Conservation (phyloP, 768 basidiomycete genomes). For the Xerocomellus intermedius region DNA sequence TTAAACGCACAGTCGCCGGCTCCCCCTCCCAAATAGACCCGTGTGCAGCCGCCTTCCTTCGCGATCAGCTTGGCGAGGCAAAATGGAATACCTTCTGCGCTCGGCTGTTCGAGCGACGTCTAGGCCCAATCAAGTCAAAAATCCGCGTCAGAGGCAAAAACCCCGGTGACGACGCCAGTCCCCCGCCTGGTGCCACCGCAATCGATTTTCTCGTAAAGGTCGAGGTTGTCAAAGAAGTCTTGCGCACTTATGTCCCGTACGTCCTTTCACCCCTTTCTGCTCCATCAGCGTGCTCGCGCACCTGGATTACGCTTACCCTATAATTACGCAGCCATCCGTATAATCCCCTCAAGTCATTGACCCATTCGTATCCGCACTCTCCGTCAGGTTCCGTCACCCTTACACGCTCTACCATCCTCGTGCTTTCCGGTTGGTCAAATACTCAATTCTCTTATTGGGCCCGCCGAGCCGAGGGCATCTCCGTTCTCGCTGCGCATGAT, state of each 20-base stretch:
- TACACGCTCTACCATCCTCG: slow-evolving; percentile 47
- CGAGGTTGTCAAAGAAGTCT: slow-evolving; percentile 49
- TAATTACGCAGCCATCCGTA: slow-evolving; percentile 45
- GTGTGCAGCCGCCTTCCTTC: slow-evolving; percentile 44
- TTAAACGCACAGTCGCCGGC: slow-evolving; percentile 23
- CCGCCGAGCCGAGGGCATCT: slow-evolving; percentile 49
- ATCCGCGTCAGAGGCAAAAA: slow-evolving; percentile 32
- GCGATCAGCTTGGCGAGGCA: slow-evolving; percentile 41
- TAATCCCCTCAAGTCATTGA: slow-evolving; percentile 48
- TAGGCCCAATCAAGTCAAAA: slow-evolving; percentile 40
- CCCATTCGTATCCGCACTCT: slow-evolving; percentile 38
- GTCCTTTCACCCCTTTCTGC: slow-evolving; percentile 21
- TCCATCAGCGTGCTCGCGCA: slow-evolving; percentile 4
- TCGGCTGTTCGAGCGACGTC: slow-evolving; percentile 45
- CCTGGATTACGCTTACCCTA: slow-evolving; percentile 23
- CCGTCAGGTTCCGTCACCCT: slow-evolving; percentile 45
- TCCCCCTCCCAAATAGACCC: slow-evolving; percentile 38
- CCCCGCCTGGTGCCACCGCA: slow-evolving; percentile 39
- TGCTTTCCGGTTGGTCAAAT: slow-evolving; percentile 52
- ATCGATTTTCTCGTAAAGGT: slow-evolving; percentile 55
- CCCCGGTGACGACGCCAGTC: slow-evolving; percentile 26
- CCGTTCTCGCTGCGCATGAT: slow-evolving; percentile 44
- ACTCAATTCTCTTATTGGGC: slow-evolving; percentile 56
- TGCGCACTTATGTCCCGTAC: slow-evolving; percentile 49
- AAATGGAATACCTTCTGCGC: slow-evolving; percentile 48